Base-by-base conservation (phyloP, 768 basidiomycete genomes). In the Russula compacta region DNA sequence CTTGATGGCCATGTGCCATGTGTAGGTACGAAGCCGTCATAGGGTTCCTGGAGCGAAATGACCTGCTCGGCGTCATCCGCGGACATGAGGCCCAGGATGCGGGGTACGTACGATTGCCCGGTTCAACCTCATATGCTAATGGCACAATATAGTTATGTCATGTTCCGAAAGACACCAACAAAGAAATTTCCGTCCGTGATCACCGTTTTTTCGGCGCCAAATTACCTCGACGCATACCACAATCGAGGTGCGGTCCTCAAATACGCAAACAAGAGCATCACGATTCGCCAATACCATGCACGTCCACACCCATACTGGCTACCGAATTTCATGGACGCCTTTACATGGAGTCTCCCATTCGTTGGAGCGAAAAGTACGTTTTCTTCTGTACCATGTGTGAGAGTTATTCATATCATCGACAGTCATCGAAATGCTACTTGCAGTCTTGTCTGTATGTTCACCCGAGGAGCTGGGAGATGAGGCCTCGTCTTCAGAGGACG, bases 251-350 rank as follows among this genome's bases (percentile, higher is more conserved):
- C 95, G 2, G 90, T 99, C 17, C 85, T 98, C 73, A 97, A 97
- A 74, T 98, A 98, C 71, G 92, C 89, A 67, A 93, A 93, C 73
- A 95, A 93, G 75, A 94, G 90, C 58, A 94, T 97, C 77, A 97
- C 92, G 54, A 95, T 98, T 61, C 81, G 93, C 47, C 73, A 74
- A 60, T 74, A 70, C 60, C 73, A 74, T 51, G 67, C 71, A n/a
- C 73, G 73, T n/a, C 78, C 81, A 42, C 83, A 85, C 64, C 83
- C 83, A 8, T 98, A 98, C 72, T 98, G 95, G 95, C 77, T 99
- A 56, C 97, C 97, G 4, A 99, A 99, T 73, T 99, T 99, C 70
- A 98, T 98, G 95, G 95, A 98, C 68, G 95, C 95, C 24, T 99
- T 99, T 71, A 98, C 97, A 0, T 99, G 97, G 97, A 91, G 88